A percentile compares a stretch with the other conserved stretches of the same genome.
Evolutionary conservation across 768 basidiomycete genomes (phyloP).

Genomic region (Ramaria rubella): DNA sequence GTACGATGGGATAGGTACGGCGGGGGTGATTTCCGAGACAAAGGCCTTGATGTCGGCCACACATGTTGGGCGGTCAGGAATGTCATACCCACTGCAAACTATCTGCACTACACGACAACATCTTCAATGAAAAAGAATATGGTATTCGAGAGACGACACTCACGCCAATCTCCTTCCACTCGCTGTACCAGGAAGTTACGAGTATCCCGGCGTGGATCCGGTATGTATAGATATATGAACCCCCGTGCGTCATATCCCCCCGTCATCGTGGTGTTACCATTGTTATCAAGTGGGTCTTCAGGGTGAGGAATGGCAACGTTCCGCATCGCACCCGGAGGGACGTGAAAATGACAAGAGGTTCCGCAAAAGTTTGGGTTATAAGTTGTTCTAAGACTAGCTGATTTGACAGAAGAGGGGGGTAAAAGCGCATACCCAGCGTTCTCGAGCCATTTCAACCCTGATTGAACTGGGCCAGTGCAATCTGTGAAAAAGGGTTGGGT

Average conservation of each 20-base stretch:
- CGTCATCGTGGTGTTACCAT: no score
- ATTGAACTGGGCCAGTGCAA: conserved; percentile 25
- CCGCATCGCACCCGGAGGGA: conserved; percentile 15
- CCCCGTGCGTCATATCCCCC: no score
- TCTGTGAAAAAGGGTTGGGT: conserved; percentile 20
- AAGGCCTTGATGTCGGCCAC: conserved; percentile 10
- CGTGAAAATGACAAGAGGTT: conserved; percentile 10
- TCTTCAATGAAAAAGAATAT: no score
- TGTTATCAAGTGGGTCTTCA: no score
- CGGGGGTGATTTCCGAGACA: not conserved
- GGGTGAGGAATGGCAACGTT: no score
- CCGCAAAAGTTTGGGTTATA: not conserved
- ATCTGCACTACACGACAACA: conserved; percentile 5
- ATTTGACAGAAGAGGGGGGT: no score
- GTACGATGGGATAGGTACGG: conserved; percentile 10
- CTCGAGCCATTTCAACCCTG: conserved; percentile 23
- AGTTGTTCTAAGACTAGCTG: not conserved
- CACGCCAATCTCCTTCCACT: conserved; percentile 14
- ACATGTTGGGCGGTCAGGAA: conserved; percentile 4
- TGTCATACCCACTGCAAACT: conserved; percentile 12
- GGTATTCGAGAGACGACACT: not conserved
- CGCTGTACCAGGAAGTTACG: conserved; percentile 12
- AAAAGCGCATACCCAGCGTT: not conserved
- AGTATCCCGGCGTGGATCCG: conserved; percentile 11
- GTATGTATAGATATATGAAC: conserved; percentile 14